Conservation (phyloP, 257 asterid genomes). For the Henckelia pumila region DNA sequence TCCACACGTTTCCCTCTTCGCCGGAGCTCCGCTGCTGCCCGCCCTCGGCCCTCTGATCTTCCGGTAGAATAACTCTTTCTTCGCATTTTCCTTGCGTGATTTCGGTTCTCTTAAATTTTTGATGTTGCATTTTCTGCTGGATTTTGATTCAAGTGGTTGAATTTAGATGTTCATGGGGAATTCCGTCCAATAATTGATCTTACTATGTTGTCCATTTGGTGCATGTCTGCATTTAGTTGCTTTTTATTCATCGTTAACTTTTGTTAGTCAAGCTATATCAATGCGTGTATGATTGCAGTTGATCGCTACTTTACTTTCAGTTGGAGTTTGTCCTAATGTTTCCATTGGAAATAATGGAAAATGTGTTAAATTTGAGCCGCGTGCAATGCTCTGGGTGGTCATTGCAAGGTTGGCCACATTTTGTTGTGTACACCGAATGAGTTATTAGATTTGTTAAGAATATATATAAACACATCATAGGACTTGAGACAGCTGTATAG, state of each 20-base stretch:
- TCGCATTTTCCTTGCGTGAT: background rate
- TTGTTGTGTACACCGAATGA: background rate
- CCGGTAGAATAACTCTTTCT: slow-evolving; percentile 17
- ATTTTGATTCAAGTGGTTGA: background rate
- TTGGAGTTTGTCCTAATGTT: too few species aligned
- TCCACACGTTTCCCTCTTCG: slow-evolving; percentile 41
- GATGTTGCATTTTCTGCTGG: background rate
- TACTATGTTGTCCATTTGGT: background rate
- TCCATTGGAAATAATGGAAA: too few species aligned
- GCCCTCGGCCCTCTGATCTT: slow-evolving; percentile 3
- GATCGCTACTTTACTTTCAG: too few species aligned
- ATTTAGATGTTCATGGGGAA: slow-evolving; percentile 14
- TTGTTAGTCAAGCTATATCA: background rate
- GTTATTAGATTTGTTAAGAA: background rate
- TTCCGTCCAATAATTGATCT: slow-evolving; percentile 10
- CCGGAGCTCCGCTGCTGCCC: slow-evolving; percentile 26
- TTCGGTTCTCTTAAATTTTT: too few species aligned
- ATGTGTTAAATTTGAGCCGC: too few species aligned
- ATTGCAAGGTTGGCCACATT: too few species aligned
- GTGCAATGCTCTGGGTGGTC: too few species aligned
- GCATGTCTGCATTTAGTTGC: slow-evolving; percentile 6
- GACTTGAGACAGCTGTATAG: background rate
- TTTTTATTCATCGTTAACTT: background rate
- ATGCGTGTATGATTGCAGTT: background rate
- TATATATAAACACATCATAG: background rate